Evolutionary conservation across 108 stramenopile species (phyloP).

Genomic region (Pseudonitzschia multiseries): DNA sequence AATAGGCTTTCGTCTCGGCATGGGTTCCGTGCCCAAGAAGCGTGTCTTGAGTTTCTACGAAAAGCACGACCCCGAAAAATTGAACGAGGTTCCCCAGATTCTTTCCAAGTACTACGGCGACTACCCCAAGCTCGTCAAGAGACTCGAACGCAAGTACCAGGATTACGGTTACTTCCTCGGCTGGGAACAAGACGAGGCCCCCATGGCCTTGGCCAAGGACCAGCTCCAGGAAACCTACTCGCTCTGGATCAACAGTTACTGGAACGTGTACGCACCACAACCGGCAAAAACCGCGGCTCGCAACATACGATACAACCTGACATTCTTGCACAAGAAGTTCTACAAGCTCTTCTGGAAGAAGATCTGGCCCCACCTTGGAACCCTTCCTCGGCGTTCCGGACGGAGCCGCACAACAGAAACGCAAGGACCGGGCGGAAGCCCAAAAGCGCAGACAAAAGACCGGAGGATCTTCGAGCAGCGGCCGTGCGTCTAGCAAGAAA

Average conservation of each 20-base stretch:
- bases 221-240: slow-evolving; percentile 64
- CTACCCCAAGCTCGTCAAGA: slow-evolving; percentile 82
- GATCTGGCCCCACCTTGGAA: slow-evolving; percentile 82
- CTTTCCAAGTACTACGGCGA: slow-evolving; percentile 88
- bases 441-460: slow-evolving; percentile 45
- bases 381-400: slow-evolving; percentile 83
- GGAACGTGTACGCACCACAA: slow-evolving; percentile 78
- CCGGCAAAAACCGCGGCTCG: slow-evolving; percentile 65
- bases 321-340: slow-evolving; percentile 65
- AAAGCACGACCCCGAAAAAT: slow-evolving; percentile 87
- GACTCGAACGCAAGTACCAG: slow-evolving; percentile 86
- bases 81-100: slow-evolving; percentile 69
- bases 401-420: slow-evolving; percentile 70
- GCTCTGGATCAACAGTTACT: slow-evolving; percentile 50
- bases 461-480: slow-evolving; percentile 23
- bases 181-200: slow-evolving; percentile 90
- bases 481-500: slow-evolving; percentile 42
- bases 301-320: slow-evolving; percentile 80
- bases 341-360: slow-evolving; percentile 66
- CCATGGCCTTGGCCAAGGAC: slow-evolving; percentile 66
- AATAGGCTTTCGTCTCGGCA: slow-evolving; percentile 73
- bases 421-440: slow-evolving; percentile 68
- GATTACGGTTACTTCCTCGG: slow-evolving; percentile 91
- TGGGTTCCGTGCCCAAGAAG: slow-evolving; percentile 77
- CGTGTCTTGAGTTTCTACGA: slow-evolving; percentile 88